Evolutionary conservation across 352 stramenopile genomes (phyloP), one percentile per base, ranked within the genome.

Genomic region (Phytopythium delawarense): DNA sequence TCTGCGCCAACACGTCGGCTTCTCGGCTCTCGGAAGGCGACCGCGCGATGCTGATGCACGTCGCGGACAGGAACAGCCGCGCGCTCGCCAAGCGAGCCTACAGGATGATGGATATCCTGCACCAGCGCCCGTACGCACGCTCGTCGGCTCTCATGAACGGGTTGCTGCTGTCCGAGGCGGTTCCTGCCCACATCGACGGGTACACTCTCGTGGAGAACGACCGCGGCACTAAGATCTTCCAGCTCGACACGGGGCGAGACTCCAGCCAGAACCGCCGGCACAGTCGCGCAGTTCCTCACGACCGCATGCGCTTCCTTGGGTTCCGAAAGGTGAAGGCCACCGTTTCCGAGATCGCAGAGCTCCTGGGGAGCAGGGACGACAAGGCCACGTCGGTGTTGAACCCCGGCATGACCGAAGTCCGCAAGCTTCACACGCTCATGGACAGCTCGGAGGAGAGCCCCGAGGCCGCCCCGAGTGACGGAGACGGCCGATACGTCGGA

Each of bases 271-370:
- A 16, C 32, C 30, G 34, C 52, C 30, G 18, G 7, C 34, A 42
- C 8, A 58, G 52, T 20, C 20, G 32, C 11, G 52, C 9, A 3
- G 7, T 2, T 20, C 21, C 52, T 32, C 34, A 18, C 20, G 30
- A 45, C 30, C 30, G 52, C 23, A n/a, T 56, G 15, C 63, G 59
- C 1, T 35, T 73, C 23, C 32, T 69, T 21, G 63, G 45, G 6
- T 39, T 65, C 34, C 48, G 37, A 12, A 62, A 61, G 18, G 54
- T 70, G 21, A 66, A 71, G 25, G 76, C 63, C 1, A 76, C 61
- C 50, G 37, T 68, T 39, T 70, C 63, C 44, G 63, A 81, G 53
- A 69, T 84, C 30, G 42, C 70, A 32, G 61, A 69, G 15, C 59
- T 71, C 13, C 79, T 86, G 44, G 55, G 50, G 0, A 40, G 44